These are phyloP conservation scores for Vararia minispora DNA, from an alignment of 768 basidiomycete species.

Conservation along the genomic window DNA sequence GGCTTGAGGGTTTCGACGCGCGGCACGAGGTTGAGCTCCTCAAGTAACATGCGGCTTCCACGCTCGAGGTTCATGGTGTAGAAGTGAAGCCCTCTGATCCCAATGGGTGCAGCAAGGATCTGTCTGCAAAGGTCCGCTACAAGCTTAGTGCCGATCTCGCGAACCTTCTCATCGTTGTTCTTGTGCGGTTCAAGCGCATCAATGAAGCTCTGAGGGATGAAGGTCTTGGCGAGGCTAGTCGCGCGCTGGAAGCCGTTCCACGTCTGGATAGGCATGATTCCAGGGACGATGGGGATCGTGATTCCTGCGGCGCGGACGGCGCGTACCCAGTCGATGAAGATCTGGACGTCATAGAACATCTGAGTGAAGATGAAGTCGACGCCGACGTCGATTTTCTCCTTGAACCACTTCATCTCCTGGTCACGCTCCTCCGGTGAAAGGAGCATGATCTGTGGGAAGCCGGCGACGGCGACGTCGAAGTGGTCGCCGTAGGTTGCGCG, in stretches of 20 bases:
- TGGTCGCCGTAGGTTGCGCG: conserved; percentile 76
- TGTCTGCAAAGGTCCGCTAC: conserved; percentile 90
- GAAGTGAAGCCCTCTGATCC: conserved; percentile 85
- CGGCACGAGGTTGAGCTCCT: conserved; percentile 84
- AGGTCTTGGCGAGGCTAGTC: conserved; percentile 64
- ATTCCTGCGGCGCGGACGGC: conserved; percentile 76
- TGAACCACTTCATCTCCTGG: conserved; percentile 75
- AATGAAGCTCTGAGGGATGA: conserved; percentile 65
- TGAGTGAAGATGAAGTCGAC: conserved; percentile 94
- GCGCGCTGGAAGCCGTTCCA: conserved; percentile 91
- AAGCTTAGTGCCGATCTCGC: conserved; percentile 85
- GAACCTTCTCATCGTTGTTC: conserved; percentile 87
- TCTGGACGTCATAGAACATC: conserved; percentile 91
- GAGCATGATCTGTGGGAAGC: conserved; percentile 77
- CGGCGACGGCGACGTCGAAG: conserved; percentile 91
- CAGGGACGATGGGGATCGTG: conserved; percentile 82
- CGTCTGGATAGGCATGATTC: conserved; percentile 92
- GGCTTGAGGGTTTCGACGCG: conserved; percentile 88
- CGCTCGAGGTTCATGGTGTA: conserved; percentile 98
- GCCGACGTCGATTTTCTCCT: conserved; percentile 86
- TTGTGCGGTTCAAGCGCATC: conserved; percentile 78
- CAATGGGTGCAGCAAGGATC: conserved; percentile 71
- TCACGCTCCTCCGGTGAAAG: conserved; percentile 65
- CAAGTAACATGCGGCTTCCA: conserved; percentile 89
- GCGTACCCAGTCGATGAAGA: conserved; percentile 90